Conservation (phyloP, 352 stramenopile genomes). For the Phytophthora aleatoria region DNA sequence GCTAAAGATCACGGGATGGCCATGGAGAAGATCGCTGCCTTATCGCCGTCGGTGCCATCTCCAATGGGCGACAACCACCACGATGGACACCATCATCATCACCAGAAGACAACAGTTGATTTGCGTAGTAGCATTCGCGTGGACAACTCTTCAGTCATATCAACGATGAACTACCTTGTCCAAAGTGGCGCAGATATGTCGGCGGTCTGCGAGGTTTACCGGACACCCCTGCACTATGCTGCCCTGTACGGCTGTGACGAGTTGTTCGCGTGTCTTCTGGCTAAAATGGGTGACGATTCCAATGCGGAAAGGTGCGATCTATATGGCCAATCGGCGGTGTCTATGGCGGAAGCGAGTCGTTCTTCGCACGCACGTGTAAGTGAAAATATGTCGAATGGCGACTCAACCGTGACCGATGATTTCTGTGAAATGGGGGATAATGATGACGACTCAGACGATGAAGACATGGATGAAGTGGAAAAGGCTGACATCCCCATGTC, state of each 20-base stretch:
- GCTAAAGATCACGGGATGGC: slow-evolving; percentile 50
- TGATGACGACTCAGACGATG: slow-evolving; percentile 44
- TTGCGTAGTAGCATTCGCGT: slow-evolving; percentile 52
- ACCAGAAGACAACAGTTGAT: slow-evolving; percentile 38
- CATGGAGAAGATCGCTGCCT: slow-evolving; percentile 37
- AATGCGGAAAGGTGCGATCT: slow-evolving; percentile 69
- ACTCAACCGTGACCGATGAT: slow-evolving; percentile 22
- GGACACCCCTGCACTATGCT: slow-evolving; percentile 78
- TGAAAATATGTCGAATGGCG: slow-evolving; percentile 26
- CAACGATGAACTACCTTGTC: slow-evolving; percentile 79
- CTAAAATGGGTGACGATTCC: slow-evolving; percentile 46
- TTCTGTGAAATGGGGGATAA: slow-evolving; percentile 39
- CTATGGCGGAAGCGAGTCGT: slow-evolving; percentile 50
- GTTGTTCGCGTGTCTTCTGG: slow-evolving; percentile 58
- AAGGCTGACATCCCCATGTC: slow-evolving; percentile 57
- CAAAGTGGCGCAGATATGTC: slow-evolving; percentile 59
- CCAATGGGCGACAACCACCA: slow-evolving; percentile 16
- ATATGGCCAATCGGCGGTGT: slow-evolving; percentile 59
- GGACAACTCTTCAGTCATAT: slow-evolving; percentile 60
- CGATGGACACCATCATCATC: slow-evolving; percentile 12
- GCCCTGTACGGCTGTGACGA: slow-evolving; percentile 64
- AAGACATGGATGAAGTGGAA: slow-evolving; percentile 50
- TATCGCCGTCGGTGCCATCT: slow-evolving; percentile 29
- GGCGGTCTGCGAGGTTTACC: slow-evolving; percentile 71
- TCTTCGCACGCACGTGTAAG: slow-evolving; percentile 24